Base-by-base conservation (phyloP, 768 basidiomycete species). In the Podaxis carcinomalis region DNA sequence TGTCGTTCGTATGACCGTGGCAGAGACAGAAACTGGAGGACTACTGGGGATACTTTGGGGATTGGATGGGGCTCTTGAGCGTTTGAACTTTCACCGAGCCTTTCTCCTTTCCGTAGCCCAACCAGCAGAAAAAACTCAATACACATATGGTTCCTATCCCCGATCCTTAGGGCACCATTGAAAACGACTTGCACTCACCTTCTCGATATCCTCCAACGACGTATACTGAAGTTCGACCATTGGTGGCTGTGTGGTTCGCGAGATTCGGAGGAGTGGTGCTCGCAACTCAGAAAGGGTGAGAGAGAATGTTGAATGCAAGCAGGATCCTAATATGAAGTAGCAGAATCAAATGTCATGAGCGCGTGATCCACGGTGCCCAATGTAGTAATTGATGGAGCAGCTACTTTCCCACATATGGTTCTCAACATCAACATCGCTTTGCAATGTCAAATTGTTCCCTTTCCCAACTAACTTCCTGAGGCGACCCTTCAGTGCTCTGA, bases 201-300 rank as follows among this genome's bases (percentile, higher is more conserved):
- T 74, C 2, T 78, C 72, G 23, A 87, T 86, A 27, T 84, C 83
- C 37, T 82, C 79, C 39, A 87, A 35, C 14, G 83, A 73, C 0
- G 86, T 86, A 63, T 78, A 82, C 40, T 61, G 66, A 47, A 80
- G 74, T 54, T 74, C 67, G 46, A 72, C 55, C 72, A 74, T 70
- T 58, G 32, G 21, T 28, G 1, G 13, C 7, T 50, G 2, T 27
- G 49, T 11, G 6, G 14, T 19, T 28, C 35, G 37, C 23, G 52
- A 39, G 10, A 32, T 9, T 32, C 7, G 19, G 19, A 54, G 9
- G 35, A 47, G 46, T 47, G 25, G 14, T 9, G 25, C 13, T 19
- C 25, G 47, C 47, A 27, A 11, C 23, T 49, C 25, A 32, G 51
- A 16, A n/a, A 52, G 51, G 32, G 51, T 40, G 52, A 37, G 32